These are phyloP conservation scores for Lactarius quietus DNA, from an alignment of 768 basidiomycete species.

Conservation along the genomic window DNA sequence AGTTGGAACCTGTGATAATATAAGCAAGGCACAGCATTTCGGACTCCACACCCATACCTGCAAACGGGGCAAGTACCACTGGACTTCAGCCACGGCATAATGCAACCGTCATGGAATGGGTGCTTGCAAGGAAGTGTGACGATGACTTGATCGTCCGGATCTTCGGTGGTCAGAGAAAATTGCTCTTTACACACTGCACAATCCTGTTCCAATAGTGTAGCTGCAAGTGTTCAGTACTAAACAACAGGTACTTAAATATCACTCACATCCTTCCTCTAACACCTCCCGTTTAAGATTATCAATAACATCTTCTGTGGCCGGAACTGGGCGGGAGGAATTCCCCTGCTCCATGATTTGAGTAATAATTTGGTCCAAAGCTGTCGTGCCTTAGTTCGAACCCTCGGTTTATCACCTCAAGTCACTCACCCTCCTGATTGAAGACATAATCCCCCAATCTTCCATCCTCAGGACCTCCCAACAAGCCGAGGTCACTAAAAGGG, in stretches of 20 bases:
- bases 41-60: slow-evolving; percentile 47
- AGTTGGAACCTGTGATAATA: slow-evolving; percentile 51
- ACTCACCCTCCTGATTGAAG: slow-evolving; percentile 80
- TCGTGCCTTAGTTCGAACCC: not conserved
- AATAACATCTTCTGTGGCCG: slow-evolving; percentile 80
- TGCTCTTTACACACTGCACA: slow-evolving; percentile 94
- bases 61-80: slow-evolving; percentile 97
- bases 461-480: slow-evolving; percentile 40
- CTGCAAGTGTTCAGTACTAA: slow-evolving; percentile 35
- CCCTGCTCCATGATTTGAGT: slow-evolving; percentile 84
- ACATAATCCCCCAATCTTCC: slow-evolving; percentile 89
- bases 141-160: slow-evolving; percentile 72
- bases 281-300: slow-evolving; percentile 62
- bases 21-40: slow-evolving; percentile 9
- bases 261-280: slow-evolving; percentile 59
- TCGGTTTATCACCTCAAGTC: not conserved
- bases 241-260: slow-evolving; percentile 7
- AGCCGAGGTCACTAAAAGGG: slow-evolving; percentile 37
- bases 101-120: slow-evolving; percentile 86
- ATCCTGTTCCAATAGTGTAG: slow-evolving; percentile 62
- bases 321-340: slow-evolving; percentile 68
- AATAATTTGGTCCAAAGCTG: slow-evolving; percentile 82
- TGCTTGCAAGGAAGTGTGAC: slow-evolving; percentile 89
- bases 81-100: slow-evolving; percentile 87
- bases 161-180: slow-evolving; percentile 63